These are phyloP conservation scores for Globisporangium spinosum DNA, from an alignment of 352 stramenopile genomes.

Conservation along the genomic window DNA sequence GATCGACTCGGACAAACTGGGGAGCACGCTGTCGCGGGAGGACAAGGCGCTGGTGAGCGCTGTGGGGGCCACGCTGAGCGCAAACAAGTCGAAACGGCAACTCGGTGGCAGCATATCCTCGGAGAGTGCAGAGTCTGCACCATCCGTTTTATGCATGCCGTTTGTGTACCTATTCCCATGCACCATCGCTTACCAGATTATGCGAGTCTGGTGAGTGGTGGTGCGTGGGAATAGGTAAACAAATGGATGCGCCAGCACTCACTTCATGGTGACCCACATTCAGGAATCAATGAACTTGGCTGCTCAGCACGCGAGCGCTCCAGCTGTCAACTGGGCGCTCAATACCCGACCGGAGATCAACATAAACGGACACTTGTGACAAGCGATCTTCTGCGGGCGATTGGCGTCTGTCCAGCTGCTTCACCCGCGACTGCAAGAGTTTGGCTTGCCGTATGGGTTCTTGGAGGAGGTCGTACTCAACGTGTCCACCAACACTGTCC, in stretches of 20 bases:
- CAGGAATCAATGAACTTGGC: not conserved
- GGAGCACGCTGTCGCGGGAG: not conserved
- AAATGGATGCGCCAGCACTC: not conserved
- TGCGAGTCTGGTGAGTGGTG: no score
- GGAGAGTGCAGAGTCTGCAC: no score
- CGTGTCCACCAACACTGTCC: not conserved
- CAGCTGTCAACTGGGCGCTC: not conserved
- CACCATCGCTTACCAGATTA: not conserved
- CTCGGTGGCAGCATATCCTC: no score
- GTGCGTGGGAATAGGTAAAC: no score
- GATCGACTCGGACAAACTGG: conserved; percentile 1
- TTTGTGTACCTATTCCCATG: not conserved
- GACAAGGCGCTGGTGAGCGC: conserved; percentile 8
- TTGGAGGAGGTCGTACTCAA: not conserved
- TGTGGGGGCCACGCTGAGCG: conserved; percentile 2
- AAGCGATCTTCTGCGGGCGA: not conserved
- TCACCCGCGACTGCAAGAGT: not conserved
- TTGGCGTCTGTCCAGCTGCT: not conserved
- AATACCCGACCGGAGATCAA: not conserved
- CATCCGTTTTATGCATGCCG: not conserved
- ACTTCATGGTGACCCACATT: not conserved
- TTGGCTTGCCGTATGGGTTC: not conserved
- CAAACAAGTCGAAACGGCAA: not conserved
- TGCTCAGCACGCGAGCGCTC: not conserved
- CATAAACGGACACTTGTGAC: not conserved